phyloP scores from a whole-genome alignment of 2,329 filamentous ascomycete genomes.

The Sclerotinia minor region DNA sequence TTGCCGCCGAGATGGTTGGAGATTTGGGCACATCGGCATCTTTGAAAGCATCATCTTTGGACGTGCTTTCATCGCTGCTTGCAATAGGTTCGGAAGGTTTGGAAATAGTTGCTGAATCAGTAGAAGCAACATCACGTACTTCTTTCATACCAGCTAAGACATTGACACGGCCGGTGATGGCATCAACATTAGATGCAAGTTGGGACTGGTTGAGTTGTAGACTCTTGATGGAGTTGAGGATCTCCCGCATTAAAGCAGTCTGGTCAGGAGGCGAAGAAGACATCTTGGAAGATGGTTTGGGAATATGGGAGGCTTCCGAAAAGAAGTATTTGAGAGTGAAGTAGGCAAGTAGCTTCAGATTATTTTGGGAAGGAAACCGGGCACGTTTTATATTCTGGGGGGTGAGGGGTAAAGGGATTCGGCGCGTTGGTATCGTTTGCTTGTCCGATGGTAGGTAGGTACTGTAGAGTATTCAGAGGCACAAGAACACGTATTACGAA shows the following conservation, averaged over 20 bases:
- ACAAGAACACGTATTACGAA: conserved; percentile 20
- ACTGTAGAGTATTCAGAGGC: neutral
- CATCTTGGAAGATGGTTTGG: neutral
- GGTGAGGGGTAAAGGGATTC: conserved; percentile 11
- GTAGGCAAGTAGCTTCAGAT: neutral
- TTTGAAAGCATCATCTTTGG: conserved; percentile 31
- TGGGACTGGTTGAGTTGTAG: conserved; percentile 57
- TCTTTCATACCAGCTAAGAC: conserved; percentile 59
- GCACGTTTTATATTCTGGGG: neutral
- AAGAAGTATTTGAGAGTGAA: neutral
- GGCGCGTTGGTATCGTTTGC: conserved; percentile 9
- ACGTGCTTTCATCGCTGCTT: conserved; percentile 26
- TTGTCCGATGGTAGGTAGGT: conserved; percentile 7
- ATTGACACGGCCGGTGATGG: conserved; percentile 62
- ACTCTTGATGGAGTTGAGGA: conserved; percentile 55
- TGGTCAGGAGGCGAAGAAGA: conserved; percentile 35
- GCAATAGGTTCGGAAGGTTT: conserved; percentile 25
- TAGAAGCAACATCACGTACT: conserved; percentile 51
- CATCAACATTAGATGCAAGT: conserved; percentile 57
- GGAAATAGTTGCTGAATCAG: conserved; percentile 25
- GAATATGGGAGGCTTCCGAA: neutral
- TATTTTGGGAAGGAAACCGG: neutral
- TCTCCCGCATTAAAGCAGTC: conserved; percentile 50
- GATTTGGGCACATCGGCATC: conserved; percentile 36
- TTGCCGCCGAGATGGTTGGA: conserved; percentile 38